Conservation (phyloP, 768 basidiomycete species). For the Termitomyces sp. region DNA sequence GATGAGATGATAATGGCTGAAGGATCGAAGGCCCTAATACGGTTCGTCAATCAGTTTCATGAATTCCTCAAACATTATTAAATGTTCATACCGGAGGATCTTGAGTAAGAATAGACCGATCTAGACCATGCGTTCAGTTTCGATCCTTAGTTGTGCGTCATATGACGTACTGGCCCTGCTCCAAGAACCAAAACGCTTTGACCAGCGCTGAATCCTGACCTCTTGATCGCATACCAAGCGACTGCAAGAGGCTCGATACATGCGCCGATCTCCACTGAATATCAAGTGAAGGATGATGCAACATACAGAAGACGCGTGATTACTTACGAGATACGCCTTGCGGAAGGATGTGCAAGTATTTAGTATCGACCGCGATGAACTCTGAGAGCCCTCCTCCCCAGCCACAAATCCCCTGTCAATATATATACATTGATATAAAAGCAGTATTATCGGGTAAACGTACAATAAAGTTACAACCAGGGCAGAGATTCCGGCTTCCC, state of each 20-base stretch:
- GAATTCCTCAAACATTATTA: neutral
- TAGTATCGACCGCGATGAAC: constrained; percentile 30
- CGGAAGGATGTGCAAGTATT: constrained; percentile 33
- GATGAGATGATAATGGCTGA: constrained; percentile 27
- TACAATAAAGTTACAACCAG: constrained; percentile 28
- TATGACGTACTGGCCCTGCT: constrained; percentile 35
- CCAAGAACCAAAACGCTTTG: constrained; percentile 36
- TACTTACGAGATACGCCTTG: constrained; percentile 29
- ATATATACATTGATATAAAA: neutral
- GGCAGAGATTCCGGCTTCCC: constrained; percentile 30
- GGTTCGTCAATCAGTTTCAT: neutral
- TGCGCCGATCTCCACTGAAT: constrained; percentile 37
- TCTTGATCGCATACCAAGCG: constrained; percentile 39
- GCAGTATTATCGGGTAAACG: constrained; percentile 8
- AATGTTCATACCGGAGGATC: constrained; percentile 24
- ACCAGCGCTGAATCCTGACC: constrained; percentile 30
- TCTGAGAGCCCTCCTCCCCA: constrained; percentile 40
- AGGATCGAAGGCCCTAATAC: constrained; percentile 22
- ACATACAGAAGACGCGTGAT: neutral
- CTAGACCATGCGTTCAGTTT: constrained; percentile 9
- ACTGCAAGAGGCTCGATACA: constrained; percentile 43
- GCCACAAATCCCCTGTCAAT: constrained; percentile 28
- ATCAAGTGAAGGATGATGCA: neutral
- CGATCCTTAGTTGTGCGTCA: neutral
- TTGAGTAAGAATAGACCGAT: constrained; percentile 35